Evolutionary conservation across 1,284 basidiomycete species (phyloP).

Genomic region (Rhodotorula mucilaginosa): DNA sequence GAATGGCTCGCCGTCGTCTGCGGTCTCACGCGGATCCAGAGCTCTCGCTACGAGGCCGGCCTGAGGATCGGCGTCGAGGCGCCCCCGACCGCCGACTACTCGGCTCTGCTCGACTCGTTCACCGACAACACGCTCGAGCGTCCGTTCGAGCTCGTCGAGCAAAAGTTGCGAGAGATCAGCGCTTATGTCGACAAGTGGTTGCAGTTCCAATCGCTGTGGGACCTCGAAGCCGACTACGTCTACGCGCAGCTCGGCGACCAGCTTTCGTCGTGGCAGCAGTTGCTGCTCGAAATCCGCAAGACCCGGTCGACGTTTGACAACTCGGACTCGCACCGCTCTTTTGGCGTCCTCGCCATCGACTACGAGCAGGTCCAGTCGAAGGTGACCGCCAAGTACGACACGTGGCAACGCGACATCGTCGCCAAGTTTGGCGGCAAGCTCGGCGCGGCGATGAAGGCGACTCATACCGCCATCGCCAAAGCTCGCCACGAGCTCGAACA

Average conservation of each 20-base stretch:
- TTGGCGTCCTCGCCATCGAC: conserved; percentile 90
- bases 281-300: conserved; percentile 93
- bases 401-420: conserved; percentile 94
- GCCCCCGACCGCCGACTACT: conserved; percentile 58
- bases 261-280: conserved; percentile 84
- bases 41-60: conserved; percentile 92
- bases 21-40: conserved; percentile 79
- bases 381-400: conserved; percentile 97
- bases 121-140: conserved; percentile 70
- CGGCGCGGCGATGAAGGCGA: conserved; percentile 91
- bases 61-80: conserved; percentile 72
- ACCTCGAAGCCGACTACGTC: conserved; percentile 93
- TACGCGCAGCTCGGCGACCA: conserved; percentile 92
- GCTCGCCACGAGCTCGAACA: conserved; percentile 92
- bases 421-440: conserved; percentile 88
- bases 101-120: conserved; percentile 62
- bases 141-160: conserved; percentile 83
- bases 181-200: conserved; percentile 96
- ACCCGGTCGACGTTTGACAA: conserved; percentile 95
- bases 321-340: conserved; percentile 84
- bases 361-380: conserved; percentile 96
- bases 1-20: conserved; percentile 90
- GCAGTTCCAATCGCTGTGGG: conserved; percentile 98
- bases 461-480: conserved; percentile 86
- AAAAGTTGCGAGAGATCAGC: conserved; percentile 78